phyloP scores from a whole-genome alignment of 2,329 filamentous ascomycete genomes.

The Colletotrichum sp. region DNA sequence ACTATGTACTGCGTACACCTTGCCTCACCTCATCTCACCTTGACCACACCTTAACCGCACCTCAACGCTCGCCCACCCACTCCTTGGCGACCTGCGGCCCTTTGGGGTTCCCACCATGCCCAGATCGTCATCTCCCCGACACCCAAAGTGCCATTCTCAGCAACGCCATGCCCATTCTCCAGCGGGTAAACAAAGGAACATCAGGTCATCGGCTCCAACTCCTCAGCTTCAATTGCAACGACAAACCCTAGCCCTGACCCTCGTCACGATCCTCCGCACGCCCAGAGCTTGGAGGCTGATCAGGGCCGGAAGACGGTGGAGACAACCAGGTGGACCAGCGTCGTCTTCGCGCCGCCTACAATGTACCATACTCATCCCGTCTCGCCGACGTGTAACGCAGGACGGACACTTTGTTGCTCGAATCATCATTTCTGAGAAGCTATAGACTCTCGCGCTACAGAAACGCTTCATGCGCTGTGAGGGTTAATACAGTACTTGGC shows the following conservation, averaged over 20 bases:
- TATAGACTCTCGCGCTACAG: neutral
- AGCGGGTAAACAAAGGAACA: constrained; percentile 27
- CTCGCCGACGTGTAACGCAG: neutral
- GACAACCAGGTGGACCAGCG: neutral
- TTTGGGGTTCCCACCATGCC: neutral
- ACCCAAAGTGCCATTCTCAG: neutral
- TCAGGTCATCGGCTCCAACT: constrained; percentile 9
- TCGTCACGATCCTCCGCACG: constrained; percentile 14
- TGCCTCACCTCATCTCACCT: constrained; percentile 2
- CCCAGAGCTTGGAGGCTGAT: constrained; percentile 9
- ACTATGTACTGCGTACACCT: neutral
- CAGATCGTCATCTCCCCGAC: neutral
- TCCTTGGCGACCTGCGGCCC: neutral
- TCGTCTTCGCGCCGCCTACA: constrained; percentile 1
- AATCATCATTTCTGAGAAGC: neutral
- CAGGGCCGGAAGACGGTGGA: constrained; percentile 6
- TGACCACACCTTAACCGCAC: neutral
- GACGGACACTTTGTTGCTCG: neutral
- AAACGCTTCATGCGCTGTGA: neutral
- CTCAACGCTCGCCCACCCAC: neutral
- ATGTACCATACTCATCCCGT: neutral
- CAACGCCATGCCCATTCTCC: neutral
- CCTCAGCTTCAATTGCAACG: constrained; percentile 16
- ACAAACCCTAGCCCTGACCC: constrained; percentile 17
- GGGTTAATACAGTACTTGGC: neutral